Conservation (phyloP, 441 rosid species). For the Mallotus japonicus region DNA sequence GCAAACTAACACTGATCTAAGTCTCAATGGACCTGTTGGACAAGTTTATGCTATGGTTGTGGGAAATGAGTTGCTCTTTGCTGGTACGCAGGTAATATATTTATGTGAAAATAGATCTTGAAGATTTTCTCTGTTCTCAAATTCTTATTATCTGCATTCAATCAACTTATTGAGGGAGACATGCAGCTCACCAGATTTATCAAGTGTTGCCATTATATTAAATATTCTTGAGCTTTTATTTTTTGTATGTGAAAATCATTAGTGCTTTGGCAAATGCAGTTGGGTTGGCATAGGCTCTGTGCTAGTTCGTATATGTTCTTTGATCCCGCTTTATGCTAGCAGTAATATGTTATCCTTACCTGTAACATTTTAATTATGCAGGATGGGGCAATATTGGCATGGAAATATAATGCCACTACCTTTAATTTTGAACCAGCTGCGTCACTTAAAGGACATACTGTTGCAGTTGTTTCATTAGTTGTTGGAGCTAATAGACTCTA, state of each 20-base stretch:
- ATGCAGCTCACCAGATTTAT: background rate
- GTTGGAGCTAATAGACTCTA: conserved; percentile 92
- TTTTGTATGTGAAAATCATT: background rate
- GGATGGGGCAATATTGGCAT: conserved; percentile 88
- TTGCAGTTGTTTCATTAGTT: conserved; percentile 78
- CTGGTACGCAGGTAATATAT: conserved; percentile 83
- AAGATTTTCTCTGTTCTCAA: conserved; percentile 3
- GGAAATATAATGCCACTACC: conserved; percentile 75
- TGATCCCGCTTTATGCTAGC: background rate
- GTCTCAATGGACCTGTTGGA: conserved; percentile 97
- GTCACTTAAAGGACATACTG: conserved; percentile 63
- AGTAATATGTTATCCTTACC: background rate
- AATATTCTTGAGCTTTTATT: background rate
- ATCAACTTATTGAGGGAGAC: too few species aligned
- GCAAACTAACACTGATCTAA: conserved; percentile 63
- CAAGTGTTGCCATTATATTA: background rate
- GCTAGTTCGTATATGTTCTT: background rate
- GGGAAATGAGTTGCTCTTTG: conserved; percentile 79
- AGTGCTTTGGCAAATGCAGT: background rate
- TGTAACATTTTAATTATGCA: conserved; percentile 30
- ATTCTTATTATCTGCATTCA: background rate
- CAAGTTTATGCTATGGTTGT: conserved; percentile 90
- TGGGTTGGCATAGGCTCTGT: background rate
- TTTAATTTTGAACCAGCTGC: conserved; percentile 83
- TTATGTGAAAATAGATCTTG: background rate